These are phyloP conservation scores for Diospyros kaki DNA, from an alignment of 148 eudicot species.

Conservation along the genomic window DNA sequence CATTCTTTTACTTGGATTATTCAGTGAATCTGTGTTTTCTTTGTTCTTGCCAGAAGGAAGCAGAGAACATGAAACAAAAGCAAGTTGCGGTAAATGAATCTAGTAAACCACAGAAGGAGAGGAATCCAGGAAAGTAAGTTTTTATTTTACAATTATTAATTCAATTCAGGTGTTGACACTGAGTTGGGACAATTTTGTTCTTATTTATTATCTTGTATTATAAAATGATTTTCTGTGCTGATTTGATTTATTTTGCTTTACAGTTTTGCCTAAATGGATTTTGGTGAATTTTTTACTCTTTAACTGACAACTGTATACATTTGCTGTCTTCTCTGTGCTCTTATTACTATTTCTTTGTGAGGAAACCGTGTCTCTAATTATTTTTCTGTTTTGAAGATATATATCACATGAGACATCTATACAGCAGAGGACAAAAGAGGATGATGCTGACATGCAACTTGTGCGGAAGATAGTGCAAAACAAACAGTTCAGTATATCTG, in stretches of 20 bases:
- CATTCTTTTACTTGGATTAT: too few relatives aligned
- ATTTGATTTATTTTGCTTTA: neutral
- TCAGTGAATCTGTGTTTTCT: too few relatives aligned
- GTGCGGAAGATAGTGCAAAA: slow-evolving; percentile 73
- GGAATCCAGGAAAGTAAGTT: slow-evolving; percentile 62
- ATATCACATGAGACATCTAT: slow-evolving; percentile 41
- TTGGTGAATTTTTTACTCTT: neutral
- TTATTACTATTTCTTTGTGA: neutral
- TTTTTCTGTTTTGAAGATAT: slow-evolving; percentile 35
- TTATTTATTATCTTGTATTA: neutral
- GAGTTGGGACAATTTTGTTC: neutral
- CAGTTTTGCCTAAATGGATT: neutral
- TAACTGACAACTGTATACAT: neutral
- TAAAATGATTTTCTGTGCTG: neutral
- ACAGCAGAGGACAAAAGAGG: slow-evolving; percentile 64
- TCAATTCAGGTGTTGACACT: neutral
- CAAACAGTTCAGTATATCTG: slow-evolving; percentile 42
- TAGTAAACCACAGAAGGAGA: slow-evolving; percentile 40
- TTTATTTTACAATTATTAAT: slow-evolving; percentile 5
- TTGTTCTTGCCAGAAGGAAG: slow-evolving; percentile 56
- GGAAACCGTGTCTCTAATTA: too few relatives aligned
- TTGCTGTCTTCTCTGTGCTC: neutral
- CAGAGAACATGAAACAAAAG: slow-evolving; percentile 38
- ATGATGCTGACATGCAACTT: slow-evolving; percentile 70
- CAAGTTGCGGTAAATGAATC: slow-evolving; percentile 35